phyloP scores from a whole-genome alignment of 163 green algal species.

The Volvox carteri region DNA sequence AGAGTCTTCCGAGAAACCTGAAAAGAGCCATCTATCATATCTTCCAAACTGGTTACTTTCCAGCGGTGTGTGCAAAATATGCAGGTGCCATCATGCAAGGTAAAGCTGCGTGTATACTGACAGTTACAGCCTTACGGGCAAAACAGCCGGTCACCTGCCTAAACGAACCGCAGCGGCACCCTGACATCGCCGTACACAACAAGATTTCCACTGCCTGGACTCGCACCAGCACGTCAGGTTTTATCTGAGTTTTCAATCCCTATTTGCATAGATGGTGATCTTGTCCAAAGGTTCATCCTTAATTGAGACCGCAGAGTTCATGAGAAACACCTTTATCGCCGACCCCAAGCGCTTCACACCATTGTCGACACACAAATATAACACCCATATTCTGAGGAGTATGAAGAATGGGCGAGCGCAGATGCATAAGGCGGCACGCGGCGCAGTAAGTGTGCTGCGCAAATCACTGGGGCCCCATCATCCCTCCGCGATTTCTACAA shows the following conservation, averaged over 20 bases:
- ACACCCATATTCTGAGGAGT: too few species aligned
- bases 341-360: neutral
- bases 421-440: neutral
- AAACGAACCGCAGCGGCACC: too few species aligned
- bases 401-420: too few species aligned
- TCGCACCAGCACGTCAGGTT: too few species aligned
- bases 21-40: constrained; percentile 9
- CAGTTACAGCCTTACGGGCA: too few species aligned
- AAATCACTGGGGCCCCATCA: too few species aligned
- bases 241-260: too few species aligned
- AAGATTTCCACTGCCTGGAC: neutral
- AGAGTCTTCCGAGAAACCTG: neutral
- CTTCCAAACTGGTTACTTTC: neutral
- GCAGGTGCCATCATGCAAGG: neutral
- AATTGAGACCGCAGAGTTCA: neutral
- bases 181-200: too few species aligned
- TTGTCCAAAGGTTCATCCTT: neutral
- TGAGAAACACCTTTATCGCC: neutral
- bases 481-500: too few species aligned
- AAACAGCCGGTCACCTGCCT: too few species aligned
- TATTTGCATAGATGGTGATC: too few species aligned
- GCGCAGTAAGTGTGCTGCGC: neutral
- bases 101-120: neutral
- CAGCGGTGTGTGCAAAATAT: neutral
- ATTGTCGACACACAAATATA: too few species aligned